Evolutionary conservation across 2,329 filamentous ascomycete species (phyloP), one percentile per base, ranked within the genome.

Genomic region (Fusarium verticillioides): DNA sequence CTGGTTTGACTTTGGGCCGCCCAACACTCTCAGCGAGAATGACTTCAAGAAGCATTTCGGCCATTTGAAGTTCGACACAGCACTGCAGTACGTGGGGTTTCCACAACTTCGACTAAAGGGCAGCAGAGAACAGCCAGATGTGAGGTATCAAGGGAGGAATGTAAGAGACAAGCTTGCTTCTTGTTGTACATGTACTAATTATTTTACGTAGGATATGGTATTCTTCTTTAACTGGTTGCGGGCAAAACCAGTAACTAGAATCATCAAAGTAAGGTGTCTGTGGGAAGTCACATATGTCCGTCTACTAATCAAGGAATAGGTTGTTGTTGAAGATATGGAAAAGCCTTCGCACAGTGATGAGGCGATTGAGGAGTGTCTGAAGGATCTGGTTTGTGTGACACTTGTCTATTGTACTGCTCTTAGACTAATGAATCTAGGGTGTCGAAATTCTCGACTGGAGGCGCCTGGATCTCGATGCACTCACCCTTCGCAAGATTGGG

Each of bases 271-370:
- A 23, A 23, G 23, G 23, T 23, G 23, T 23, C 23, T 23, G 23
- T 23, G 23, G 23, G 23, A 23, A 23, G 23, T 23, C 23, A 23
- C 23, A 23, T 23, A 23, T 23, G 4, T 23, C 23, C 23, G 23
- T 23, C 23, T 23, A 23, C 23, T 23, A 23, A 23, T 23, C 23
- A 23, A 23, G 23, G 44, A 6, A 16, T 9, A 70, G 65, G 60
- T 65, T 11, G 68, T 69, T 19, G 60, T 70, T 0, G 65, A 70
- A 4, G 65, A 70, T 7, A 52, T 69, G 6, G n/a, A 61, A 26
- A 34, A n/a, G n/a, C 65, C 64, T 3, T 69, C 65, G 3, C 68
- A 69, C n/a, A 70, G 60, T 36, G 68, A 69, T 7, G 39, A 68
- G 18, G 60, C 60, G 0, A 70, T 69, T 12, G 65, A 70, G 4